phyloP scores from a whole-genome alignment of 352 stramenopile genomes.

The Saprolegnia diclina region DNA sequence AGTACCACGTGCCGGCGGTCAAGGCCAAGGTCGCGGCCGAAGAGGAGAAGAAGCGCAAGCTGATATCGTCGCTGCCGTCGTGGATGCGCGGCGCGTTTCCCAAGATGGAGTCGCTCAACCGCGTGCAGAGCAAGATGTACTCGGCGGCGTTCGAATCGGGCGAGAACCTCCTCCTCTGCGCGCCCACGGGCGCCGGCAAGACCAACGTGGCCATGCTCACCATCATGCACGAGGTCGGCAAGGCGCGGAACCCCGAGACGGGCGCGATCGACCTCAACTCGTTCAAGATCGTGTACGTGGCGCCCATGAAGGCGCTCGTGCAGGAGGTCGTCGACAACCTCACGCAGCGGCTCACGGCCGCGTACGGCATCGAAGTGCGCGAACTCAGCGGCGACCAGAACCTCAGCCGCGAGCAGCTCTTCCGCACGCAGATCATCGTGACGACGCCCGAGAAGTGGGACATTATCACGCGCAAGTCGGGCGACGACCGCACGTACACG shows the following conservation, averaged over 20 bases:
- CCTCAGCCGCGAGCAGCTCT: constrained; percentile 95
- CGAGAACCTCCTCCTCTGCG: constrained; percentile 98
- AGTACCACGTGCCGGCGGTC: constrained; percentile 99
- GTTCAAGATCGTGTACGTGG: constrained; percentile 99
- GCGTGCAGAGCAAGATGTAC: constrained; percentile 98
- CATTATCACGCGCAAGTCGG: constrained; percentile 98
- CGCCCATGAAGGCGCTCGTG: constrained; percentile 99
- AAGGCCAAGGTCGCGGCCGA: constrained; percentile 60
- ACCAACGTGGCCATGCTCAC: constrained; percentile 98
- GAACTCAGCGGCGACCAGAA: constrained; percentile 98
- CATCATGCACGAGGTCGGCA: constrained; percentile 98
- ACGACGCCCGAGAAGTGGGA: constrained; percentile 99
- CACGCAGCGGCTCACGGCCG: constrained; percentile 83
- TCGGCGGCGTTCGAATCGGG: constrained; percentile 86
- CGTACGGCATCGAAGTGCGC: constrained; percentile 93
- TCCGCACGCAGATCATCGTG: constrained; percentile 98
- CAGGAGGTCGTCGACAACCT: constrained; percentile 99
- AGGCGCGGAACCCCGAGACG: constrained; percentile 73
- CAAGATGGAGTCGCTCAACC: constrained; percentile 98
- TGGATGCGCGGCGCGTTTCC: constrained; percentile 96
- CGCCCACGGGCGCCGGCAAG: constrained; percentile 98
- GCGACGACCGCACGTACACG: constrained; percentile 95
- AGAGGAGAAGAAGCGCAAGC: constrained; percentile 73
- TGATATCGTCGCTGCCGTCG: constrained; percentile 89
- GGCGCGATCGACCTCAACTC: constrained; percentile 90